A percentile compares a stretch with the other conserved stretches of the same genome.
phyloP scores from a whole-genome alignment of 306 rosid species.

The Vicia villosa region DNA sequence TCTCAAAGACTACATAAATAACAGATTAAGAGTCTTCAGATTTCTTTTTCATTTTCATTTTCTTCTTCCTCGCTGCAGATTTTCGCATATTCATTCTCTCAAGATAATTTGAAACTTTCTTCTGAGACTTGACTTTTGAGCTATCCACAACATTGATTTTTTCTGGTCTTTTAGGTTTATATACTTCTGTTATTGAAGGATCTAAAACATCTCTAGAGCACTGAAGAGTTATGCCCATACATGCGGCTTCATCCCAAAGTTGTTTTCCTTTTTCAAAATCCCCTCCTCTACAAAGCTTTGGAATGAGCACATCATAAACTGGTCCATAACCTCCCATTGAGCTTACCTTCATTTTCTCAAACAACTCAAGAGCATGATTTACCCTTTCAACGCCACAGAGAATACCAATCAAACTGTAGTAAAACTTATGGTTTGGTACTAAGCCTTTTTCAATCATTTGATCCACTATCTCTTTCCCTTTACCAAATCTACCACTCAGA shows the following conservation, averaged over 20 bases:
- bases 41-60: slow-evolving; percentile 25
- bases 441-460: slow-evolving; percentile 72
- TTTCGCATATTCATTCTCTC: slow-evolving; percentile 43
- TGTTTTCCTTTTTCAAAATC: slow-evolving; percentile 71
- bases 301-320: slow-evolving; percentile 82
- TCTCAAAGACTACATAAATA: slow-evolving; percentile 23
- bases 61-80: slow-evolving; percentile 22
- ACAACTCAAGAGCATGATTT: slow-evolving; percentile 70
- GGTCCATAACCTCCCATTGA: slow-evolving; percentile 77
- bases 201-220: slow-evolving; percentile 69
- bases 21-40: slow-evolving; percentile 28
- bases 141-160: slow-evolving; percentile 39
- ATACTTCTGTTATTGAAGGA: slow-evolving; percentile 75
- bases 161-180: slow-evolving; percentile 56
- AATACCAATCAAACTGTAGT: slow-evolving; percentile 80
- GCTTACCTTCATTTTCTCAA: slow-evolving; percentile 72
- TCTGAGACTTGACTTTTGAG: slow-evolving; percentile 38
- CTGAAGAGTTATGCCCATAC: slow-evolving; percentile 62
- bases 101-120: slow-evolving; percentile 34
- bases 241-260: slow-evolving; percentile 76
- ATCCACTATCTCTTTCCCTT: slow-evolving; percentile 67
- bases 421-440: slow-evolving; percentile 64
- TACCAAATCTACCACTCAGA: slow-evolving; percentile 72
- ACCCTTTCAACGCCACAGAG: slow-evolving; percentile 76
- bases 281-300: slow-evolving; percentile 76